Evolutionary conservation across 495 filamentous ascomycete genomes (phyloP), one percentile per base, ranked within the genome.

Genomic region (Hypoxylon perforatum): DNA sequence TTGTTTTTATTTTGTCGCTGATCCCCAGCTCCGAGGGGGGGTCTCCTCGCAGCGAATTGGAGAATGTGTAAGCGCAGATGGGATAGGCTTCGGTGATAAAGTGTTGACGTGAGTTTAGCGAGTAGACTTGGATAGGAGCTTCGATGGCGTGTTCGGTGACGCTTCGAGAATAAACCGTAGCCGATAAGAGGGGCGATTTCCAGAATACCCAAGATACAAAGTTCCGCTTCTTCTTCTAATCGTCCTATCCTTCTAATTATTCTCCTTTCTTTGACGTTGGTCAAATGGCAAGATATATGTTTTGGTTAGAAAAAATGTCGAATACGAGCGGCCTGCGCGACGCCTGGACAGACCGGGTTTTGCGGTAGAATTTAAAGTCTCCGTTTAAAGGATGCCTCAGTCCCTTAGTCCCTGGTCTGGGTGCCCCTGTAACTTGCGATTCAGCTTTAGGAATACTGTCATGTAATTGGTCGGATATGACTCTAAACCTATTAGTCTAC

Each of bases 361-460:
- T 58, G 63, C 67, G 57, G 67, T 70, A 61, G 54, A 63, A 66
- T 70, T 70, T 70, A 66, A 66, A 44, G 67, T 23, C 66, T 69
- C 66, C 66, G 61, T 65, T 69, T 65, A 65, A 69, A 23, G 61
- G 66, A 65, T 64, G 65, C 61, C 50, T 47, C 33, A 51, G 56
- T 64, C 57, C n/a, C 56, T 64, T 69, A 58, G 57, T 61, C 50
- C 56, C 25, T 64, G n/a, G 66, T 65, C 11, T 48, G 45, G 45
- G 48, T 8, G 28, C 66, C 66, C 66, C 57, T 65, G 61, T 61
- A 62, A 59, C 36, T 42, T 50, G 49, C 39, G 57, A 58, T 65
- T 67, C 67, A 70, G 67, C 67, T 70, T 56, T 21, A 48, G 11
- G 21, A 70, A 58, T 39, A 35, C 9, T 9, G 38, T 36, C 23